phyloP scores from a whole-genome alignment of 2,329 filamentous ascomycete genomes.

The Botryotinia convoluta region DNA sequence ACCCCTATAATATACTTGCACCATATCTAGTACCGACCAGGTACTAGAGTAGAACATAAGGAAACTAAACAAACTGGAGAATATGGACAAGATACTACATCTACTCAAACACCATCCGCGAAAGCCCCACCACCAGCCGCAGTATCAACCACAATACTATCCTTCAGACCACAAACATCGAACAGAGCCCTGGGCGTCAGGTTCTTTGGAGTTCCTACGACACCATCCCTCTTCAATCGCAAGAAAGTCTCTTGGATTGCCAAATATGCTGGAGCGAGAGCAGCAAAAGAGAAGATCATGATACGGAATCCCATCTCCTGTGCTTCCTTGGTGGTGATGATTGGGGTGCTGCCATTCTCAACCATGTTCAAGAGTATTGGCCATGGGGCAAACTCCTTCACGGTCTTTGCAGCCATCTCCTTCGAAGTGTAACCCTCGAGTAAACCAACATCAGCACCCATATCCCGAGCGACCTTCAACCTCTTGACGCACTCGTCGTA shows the following conservation, averaged over 20 bases:
- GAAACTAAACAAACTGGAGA: neutral
- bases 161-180: constrained; percentile 51
- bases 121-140: constrained; percentile 26
- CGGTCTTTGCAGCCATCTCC: constrained; percentile 48
- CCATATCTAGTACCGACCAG: neutral
- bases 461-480: constrained; percentile 49
- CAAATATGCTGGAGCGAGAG: constrained; percentile 47
- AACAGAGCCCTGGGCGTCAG: constrained; percentile 50
- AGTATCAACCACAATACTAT: constrained; percentile 49
- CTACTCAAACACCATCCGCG: constrained; percentile 24
- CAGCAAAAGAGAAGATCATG: constrained; percentile 55
- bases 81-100: neutral
- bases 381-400: constrained; percentile 48
- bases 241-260: constrained; percentile 43
- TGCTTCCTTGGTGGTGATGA: constrained; percentile 52
- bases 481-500: constrained; percentile 55
- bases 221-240: constrained; percentile 41
- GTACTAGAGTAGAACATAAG: neutral
- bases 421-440: constrained; percentile 56
- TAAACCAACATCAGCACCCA: constrained; percentile 59
- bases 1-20: neutral
- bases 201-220: constrained; percentile 43
- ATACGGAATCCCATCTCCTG: constrained; percentile 55
- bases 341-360: constrained; percentile 53
- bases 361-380: constrained; percentile 58